Evolutionary conservation across 129 eudicot species (phyloP).

Genomic region (Apium graveolens): DNA sequence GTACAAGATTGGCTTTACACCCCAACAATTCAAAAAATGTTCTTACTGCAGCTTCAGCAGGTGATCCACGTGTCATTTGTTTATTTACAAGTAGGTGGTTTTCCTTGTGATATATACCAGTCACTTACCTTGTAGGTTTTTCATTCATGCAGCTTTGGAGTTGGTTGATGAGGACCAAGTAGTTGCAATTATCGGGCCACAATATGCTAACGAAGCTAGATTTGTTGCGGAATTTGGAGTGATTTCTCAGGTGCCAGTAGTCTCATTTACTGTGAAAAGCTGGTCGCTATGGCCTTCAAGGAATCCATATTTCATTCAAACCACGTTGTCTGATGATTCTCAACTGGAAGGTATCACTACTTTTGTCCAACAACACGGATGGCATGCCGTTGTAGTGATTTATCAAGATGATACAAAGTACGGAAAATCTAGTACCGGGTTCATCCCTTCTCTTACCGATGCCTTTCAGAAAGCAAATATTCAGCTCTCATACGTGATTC

Average conservation of each 20-base stretch:
- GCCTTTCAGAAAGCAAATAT: conserved; percentile 9
- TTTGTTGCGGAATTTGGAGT: conserved; percentile 22
- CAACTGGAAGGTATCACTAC: conserved; percentile 22
- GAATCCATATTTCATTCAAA: conserved; percentile 11
- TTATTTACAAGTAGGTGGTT: no score
- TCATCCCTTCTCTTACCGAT: conserved; percentile 13
- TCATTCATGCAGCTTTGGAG: conserved; percentile 23
- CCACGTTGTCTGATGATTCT: neutral
- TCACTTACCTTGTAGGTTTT: neutral
- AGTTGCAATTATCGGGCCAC: conserved; percentile 14
- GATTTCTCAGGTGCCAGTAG: neutral
- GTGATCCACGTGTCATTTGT: neutral
- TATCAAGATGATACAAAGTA: conserved; percentile 20
- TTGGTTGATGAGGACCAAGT: conserved; percentile 14
- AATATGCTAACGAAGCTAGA: neutral
- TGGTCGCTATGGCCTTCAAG: neutral
- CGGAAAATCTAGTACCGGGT: conserved; percentile 7
- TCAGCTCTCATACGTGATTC: neutral
- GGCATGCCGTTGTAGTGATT: conserved; percentile 21
- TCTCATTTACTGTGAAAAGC: conserved; percentile 2
- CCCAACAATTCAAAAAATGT: neutral
- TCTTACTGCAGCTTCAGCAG: conserved; percentile 23
- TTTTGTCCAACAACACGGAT: conserved; percentile 16
- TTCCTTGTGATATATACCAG: neutral
- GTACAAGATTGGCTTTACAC: neutral